Evolutionary conservation across 805 yeast genomes (phyloP).

Genomic region (Danielia oregonensis): DNA sequence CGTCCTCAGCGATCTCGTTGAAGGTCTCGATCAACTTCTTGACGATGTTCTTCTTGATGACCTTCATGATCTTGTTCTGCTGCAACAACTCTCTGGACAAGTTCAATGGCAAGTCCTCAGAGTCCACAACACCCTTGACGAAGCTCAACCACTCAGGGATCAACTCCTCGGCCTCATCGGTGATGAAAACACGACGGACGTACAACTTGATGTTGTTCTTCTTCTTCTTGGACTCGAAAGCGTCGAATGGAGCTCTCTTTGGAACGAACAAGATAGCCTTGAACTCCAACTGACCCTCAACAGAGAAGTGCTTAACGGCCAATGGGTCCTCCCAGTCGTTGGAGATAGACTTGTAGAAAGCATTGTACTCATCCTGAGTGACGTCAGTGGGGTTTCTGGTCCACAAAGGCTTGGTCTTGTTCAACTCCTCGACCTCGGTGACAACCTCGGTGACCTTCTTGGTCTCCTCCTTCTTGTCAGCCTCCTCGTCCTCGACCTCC

Average conservation of each 20-base stretch:
- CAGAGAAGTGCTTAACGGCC: constrained; percentile 99
- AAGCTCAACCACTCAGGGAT: constrained; percentile 98
- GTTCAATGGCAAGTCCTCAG: constrained; percentile 99
- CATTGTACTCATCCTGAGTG: constrained; percentile 96
- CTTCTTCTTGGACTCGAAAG: constrained; percentile 98
- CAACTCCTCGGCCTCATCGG: constrained; percentile 98
- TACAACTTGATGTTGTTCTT: constrained; percentile 97
- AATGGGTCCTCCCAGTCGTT: constrained; percentile 99
- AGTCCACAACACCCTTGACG: constrained; percentile 98
- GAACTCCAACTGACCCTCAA: constrained; percentile 99
- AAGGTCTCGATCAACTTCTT: constrained; percentile 98
- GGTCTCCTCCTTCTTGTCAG: constrained; percentile 65
- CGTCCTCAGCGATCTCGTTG: constrained; percentile 98
- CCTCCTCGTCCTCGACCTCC: constrained; percentile 63
- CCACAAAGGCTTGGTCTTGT: constrained; percentile 99
- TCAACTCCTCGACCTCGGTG: constrained; percentile 95
- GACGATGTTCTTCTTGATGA: constrained; percentile 97
- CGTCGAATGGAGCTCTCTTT: constrained; percentile 98
- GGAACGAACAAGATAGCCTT: constrained; percentile 97
- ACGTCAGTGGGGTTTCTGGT: constrained; percentile 98
- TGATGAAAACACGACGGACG: constrained; percentile 99
- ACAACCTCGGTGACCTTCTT: constrained; percentile 91
- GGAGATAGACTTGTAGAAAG: constrained; percentile 98
- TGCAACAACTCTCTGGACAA: constrained; percentile 99
- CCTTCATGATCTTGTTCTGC: constrained; percentile 99